phyloP scores from a whole-genome alignment of 257 asterid species.

The Solanum paucissectum region DNA sequence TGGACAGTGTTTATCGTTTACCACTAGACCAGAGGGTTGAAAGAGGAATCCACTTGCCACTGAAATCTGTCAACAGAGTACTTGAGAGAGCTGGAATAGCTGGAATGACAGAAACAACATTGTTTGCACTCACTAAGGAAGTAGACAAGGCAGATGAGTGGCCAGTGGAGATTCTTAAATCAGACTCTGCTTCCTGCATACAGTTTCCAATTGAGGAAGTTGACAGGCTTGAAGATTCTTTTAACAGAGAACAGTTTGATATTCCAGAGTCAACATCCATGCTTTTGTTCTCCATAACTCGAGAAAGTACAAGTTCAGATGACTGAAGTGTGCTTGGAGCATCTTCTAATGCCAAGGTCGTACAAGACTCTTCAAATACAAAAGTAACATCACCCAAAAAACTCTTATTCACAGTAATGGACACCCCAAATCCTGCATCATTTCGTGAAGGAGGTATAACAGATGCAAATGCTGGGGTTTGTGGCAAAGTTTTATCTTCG shows the following conservation, averaged over 20 bases:
- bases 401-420: background rate
- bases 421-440: slow-evolving; percentile 10
- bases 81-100: slow-evolving; percentile 9
- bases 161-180: slow-evolving; percentile 3
- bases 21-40: background rate
- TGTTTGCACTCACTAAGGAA: slow-evolving; percentile 1
- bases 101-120: slow-evolving; percentile 14
- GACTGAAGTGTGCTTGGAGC: slow-evolving; percentile 8
- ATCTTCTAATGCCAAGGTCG: background rate
- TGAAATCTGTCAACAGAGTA: slow-evolving; percentile 9
- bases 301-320: slow-evolving; percentile 10
- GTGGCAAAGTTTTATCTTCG: background rate
- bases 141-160: slow-evolving; percentile 10
- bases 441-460: slow-evolving; percentile 11
- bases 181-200: slow-evolving; percentile 9
- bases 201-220: slow-evolving; percentile 5
- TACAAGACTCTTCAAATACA: slow-evolving; percentile 1
- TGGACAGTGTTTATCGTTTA: background rate
- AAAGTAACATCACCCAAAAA: slow-evolving; percentile 11
- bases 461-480: background rate
- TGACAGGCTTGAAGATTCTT: slow-evolving; percentile 5
- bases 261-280: background rate
- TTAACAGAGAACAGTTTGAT: slow-evolving; percentile 11
- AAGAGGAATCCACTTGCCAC: slow-evolving; percentile 31
- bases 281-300: slow-evolving; percentile 9